Evolutionary conservation across 2,329 filamentous ascomycete species (phyloP), one percentile per base, ranked within the genome.

Genomic region (Xylariaceae sp.): DNA sequence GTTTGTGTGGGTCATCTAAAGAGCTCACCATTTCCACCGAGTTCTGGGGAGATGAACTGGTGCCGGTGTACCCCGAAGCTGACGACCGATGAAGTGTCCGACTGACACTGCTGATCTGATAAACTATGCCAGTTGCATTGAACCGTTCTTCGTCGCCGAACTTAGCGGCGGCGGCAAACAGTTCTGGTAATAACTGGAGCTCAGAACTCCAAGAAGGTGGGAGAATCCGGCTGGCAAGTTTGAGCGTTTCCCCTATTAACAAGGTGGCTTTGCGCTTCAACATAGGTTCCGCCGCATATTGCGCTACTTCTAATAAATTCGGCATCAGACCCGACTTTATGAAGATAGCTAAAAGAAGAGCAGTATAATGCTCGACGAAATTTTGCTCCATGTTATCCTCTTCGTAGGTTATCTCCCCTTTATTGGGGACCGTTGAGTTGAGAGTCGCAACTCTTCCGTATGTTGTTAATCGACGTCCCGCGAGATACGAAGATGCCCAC

Each of bases 31-130:
- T 79, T 45, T 76, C 76, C 64, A 79, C 70, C 64, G 75, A 78
- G 61, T 76, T 77, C 57, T 74, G 76, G 4, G 76, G 76, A 1
- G 78, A 73, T 10, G 80, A 64, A 6, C 69, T 66, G 2, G 73
- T 73, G 2, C 73, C 66, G 1, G 72, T 64, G 58, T 73, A 75
- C 5, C 77, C 74, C 0, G 81, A 78, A 1, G 82, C 81, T 4
- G 85, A 83, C 52, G 90, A 95, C 59, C 92, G 84, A 71, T 95
- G 95, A 11, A 99, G 77, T 0, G 92, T 97, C 63, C 91, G 86
- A 73, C 93, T 99, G 65, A 99, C 92, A 71, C 93, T 97, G 76
- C 96, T 96, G 56, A 99, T 96, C 72, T 97, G 94, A 69, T 97
- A 99, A 10, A 99, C 90, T 15, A 95, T 95, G 6, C 91, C 88